Evolutionary conservation across 805 yeast genomes (phyloP).

Genomic region (Cyberlindnera mrakii): DNA sequence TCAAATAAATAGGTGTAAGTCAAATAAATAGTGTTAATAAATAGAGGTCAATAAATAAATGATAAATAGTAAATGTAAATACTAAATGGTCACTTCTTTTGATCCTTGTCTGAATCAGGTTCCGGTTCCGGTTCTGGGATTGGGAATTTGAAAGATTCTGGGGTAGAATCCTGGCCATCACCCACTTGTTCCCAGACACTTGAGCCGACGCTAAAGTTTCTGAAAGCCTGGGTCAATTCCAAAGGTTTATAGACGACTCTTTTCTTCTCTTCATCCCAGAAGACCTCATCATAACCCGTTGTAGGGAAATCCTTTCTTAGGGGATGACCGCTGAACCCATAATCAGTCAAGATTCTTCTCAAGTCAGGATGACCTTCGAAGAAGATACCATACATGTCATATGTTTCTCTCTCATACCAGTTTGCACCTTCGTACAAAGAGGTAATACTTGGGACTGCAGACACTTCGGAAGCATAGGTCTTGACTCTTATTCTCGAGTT

Average conservation of each 20-base stretch:
- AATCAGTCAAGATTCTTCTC: conserved; percentile 85
- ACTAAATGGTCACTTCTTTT: conserved; percentile 16
- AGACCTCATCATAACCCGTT: conserved; percentile 84
- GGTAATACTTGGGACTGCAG: conserved; percentile 76
- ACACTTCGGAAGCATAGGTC: conserved; percentile 79
- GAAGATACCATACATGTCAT: conserved; percentile 81
- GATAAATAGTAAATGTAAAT: conserved; percentile 7
- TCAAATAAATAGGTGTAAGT: conserved; percentile 5
- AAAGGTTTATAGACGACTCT: conserved; percentile 85
- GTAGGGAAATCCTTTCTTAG: conserved; percentile 90
- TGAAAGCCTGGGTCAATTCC: conserved; percentile 88
- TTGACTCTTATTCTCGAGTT: conserved; percentile 85
- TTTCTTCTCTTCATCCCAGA: conserved; percentile 87
- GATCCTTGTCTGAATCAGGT: conserved; percentile 29
- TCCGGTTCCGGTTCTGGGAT: conserved; percentile 74
- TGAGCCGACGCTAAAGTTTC: conserved; percentile 84
- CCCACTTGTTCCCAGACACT: conserved; percentile 93
- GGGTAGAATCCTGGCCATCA: conserved; percentile 75
- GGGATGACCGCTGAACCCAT: conserved; percentile 91
- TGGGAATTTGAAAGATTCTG: conserved; percentile 77
- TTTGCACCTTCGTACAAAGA: conserved; percentile 72
- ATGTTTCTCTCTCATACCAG: conserved; percentile 89
- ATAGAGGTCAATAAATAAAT: conserved; percentile 20
- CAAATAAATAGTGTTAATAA: conserved; percentile 3
- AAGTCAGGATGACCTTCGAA: conserved; percentile 87